Percentiles rank a stretch among this genome's conserved stretches.
Conservation (phyloP, 352 stramenopile species). For the Peronospora belbahrii region DNA sequence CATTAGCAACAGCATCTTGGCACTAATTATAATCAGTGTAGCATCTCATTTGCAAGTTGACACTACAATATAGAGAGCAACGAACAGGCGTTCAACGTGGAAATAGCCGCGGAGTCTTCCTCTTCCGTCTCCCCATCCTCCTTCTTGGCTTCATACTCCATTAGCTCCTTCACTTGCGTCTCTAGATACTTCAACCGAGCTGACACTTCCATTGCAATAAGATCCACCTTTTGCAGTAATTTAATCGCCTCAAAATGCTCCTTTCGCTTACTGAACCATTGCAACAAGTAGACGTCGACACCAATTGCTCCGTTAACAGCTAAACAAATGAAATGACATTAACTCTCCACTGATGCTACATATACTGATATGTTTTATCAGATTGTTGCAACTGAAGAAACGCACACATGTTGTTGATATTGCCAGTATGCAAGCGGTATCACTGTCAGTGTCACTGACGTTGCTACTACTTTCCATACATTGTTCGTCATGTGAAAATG, state of each 20-base stretch:
- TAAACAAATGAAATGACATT: neutral
- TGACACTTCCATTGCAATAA: slow-evolving; percentile 56
- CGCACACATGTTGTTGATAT: slow-evolving; percentile 23
- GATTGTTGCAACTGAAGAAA: neutral
- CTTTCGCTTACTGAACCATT: slow-evolving; percentile 12
- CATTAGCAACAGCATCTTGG: slow-evolving; percentile 4
- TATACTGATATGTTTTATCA: neutral
- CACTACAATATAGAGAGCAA: neutral
- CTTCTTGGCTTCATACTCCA: slow-evolving; percentile 37
- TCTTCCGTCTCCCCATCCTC: slow-evolving; percentile 13
- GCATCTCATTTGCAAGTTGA: too few species aligned
- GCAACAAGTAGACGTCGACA: slow-evolving; percentile 1
- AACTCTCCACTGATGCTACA: neutral
- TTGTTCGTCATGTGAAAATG: slow-evolving; percentile 10
- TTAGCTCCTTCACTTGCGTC: slow-evolving; percentile 52
- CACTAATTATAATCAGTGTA: neutral
- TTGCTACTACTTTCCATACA: slow-evolving; percentile 19
- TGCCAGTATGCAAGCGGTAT: slow-evolving; percentile 37
- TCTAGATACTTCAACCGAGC: slow-evolving; percentile 60
- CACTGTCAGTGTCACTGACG: slow-evolving; percentile 17
- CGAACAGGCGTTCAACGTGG: slow-evolving; percentile 64
- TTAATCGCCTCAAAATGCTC: slow-evolving; percentile 44
- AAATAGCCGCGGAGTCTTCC: slow-evolving; percentile 18
- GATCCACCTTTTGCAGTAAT: slow-evolving; percentile 63
- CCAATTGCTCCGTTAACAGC: slow-evolving; percentile 5